Evolutionary conservation across 345 rosid genomes (phyloP), one percentile per base, ranked within the genome.

Genomic region (Citrus unshiu): DNA sequence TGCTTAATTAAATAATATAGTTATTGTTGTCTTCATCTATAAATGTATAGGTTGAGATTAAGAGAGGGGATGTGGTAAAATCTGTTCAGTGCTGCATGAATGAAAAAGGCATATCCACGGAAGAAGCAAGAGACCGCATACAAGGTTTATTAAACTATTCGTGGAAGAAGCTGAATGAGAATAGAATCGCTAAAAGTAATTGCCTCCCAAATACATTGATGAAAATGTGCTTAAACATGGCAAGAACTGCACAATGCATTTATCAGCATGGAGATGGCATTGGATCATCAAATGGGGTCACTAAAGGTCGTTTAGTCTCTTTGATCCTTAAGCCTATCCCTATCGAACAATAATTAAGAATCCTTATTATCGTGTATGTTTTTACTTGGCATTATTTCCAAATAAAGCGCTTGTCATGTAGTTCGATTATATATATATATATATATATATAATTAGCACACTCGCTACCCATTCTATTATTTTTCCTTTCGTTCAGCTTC

Each of bases 201-300:
- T 25, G 49, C 49, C 49, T 77, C 39, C 75, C 75, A 19, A 60
- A 70, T 9, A 9, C 69, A 0, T 2, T 59, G 40, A 58, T 40
- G 7, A 60, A 77, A 39, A 35, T 59, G 70, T 43, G 62, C 46
- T 30, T 78, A 30, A 78, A 78, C 37, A 61, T 70, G 75, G 70
- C 70, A 46, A 43, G 80, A 32, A 32, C 70, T 18, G 43, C 76
- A 13, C 76, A 32, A 9, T 78, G 51, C 70, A 30, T 78, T 29
- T 78, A 43, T 59, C 76, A 43, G 49, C 51, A 78, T 34, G 80
- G 80, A 70, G 80, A 78, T 62, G 80, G 80, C 0, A 61, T 78
- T 29, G 76, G 76, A 43, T 70, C 76, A 30, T 70, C 80, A n/a
- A 49, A 8, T 22, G 70, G 76, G 5, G 25, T 70, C 5, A 78